These are phyloP conservation scores for Alternaria conjuncta DNA, from an alignment of 2,329 filamentous ascomycete genomes.

Conservation along the genomic window DNA sequence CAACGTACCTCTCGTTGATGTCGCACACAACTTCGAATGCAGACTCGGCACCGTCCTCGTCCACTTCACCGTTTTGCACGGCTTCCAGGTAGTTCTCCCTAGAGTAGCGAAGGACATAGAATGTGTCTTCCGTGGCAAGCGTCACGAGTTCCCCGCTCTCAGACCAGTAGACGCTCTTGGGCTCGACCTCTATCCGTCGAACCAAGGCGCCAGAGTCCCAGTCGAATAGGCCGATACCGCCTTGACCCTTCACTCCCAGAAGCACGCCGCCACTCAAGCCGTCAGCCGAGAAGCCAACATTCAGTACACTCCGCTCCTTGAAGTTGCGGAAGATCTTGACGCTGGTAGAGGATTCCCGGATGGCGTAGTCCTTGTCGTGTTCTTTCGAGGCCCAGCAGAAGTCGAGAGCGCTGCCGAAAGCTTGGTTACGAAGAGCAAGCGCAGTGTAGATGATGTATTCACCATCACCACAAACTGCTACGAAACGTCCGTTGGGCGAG, in stretches of 20 bases:
- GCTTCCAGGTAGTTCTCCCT: slow-evolving; percentile 87
- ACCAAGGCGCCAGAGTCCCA: slow-evolving; percentile 91
- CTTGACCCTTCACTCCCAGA: slow-evolving; percentile 92
- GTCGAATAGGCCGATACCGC: slow-evolving; percentile 94
- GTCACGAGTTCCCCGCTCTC: slow-evolving; percentile 93
- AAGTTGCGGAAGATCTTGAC: slow-evolving; percentile 99
- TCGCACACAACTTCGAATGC: slow-evolving; percentile 97
- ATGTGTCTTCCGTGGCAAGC: slow-evolving; percentile 92
- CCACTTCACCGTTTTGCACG: slow-evolving; percentile 79
- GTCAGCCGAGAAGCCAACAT: slow-evolving; percentile 94
- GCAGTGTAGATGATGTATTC: slow-evolving; percentile 99
- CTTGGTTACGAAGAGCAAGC: slow-evolving; percentile 95
- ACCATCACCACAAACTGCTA: slow-evolving; percentile 90
- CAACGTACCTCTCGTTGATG: slow-evolving; percentile 80
- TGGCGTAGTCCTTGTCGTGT: slow-evolving; percentile 97
- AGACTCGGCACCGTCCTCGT: slow-evolving; percentile 90
- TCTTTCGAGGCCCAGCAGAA: slow-evolving; percentile 98
- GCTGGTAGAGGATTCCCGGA: slow-evolving; percentile 89
- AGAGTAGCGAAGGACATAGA: slow-evolving; percentile 92
- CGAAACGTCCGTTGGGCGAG: slow-evolving; percentile 93
- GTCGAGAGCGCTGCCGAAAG: slow-evolving; percentile 92
- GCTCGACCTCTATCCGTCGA: slow-evolving; percentile 84
- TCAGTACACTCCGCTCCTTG: slow-evolving; percentile 89
- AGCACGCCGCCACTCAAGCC: slow-evolving; percentile 87
- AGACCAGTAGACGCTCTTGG: slow-evolving; percentile 86